A percentile compares a stretch with the other conserved stretches of the same genome.
phyloP scores from a whole-genome alignment of 164 flowering plant species.

The Dillenia turbinata region DNA sequence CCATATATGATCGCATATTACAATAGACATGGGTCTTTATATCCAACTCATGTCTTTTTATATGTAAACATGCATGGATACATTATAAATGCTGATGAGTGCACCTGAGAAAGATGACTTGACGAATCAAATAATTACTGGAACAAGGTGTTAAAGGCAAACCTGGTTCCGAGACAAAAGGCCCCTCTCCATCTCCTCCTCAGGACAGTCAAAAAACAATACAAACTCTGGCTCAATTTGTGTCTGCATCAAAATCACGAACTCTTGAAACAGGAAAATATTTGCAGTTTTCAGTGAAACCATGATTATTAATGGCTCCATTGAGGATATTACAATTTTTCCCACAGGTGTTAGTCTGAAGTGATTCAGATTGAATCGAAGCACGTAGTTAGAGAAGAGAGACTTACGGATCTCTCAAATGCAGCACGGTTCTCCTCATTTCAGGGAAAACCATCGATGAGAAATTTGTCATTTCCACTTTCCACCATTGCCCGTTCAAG shows the following conservation, averaged over 20 bases:
- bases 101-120: neutral
- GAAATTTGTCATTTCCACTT: conserved; percentile 77
- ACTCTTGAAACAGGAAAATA: neutral
- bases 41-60: too few relatives aligned
- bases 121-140: neutral
- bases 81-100: too few relatives aligned
- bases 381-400: neutral
- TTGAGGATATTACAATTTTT: too few relatives aligned
- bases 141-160: conserved; percentile 5
- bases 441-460: conserved; percentile 95
- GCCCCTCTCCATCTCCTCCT: conserved; percentile 96
- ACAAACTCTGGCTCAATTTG: conserved; percentile 74
- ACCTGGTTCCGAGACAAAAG: conserved; percentile 87
- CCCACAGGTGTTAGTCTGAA: too few relatives aligned
- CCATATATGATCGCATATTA: too few relatives aligned
- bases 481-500: conserved; percentile 76
- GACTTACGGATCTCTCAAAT: conserved; percentile 78
- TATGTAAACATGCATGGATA: too few relatives aligned
- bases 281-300: too few relatives aligned
- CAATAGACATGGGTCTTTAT: too few relatives aligned
- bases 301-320: too few relatives aligned
- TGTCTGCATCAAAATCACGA: conserved; percentile 54
- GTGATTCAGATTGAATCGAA: neutral
- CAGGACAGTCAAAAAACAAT: conserved; percentile 77
- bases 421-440: conserved; percentile 95